Percentiles rank a stretch among this genome's conserved stretches.
These are phyloP conservation scores for Linnemannia zychae DNA, from an alignment of 192 early-diverging fungal species.

Conservation along the genomic window DNA sequence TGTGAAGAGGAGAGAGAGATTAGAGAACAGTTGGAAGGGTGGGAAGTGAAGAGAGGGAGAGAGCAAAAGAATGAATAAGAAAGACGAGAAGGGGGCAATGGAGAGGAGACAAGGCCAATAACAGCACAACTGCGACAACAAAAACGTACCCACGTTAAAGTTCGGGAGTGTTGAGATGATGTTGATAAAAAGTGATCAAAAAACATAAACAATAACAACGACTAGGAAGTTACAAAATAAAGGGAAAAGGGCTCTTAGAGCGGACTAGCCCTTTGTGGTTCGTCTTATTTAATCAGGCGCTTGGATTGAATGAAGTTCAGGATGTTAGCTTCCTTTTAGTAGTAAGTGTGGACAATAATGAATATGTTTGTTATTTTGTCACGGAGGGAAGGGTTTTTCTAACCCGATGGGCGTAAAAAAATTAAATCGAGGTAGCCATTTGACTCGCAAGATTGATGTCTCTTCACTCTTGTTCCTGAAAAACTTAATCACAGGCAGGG, in stretches of 20 bases:
- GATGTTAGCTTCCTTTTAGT: not conserved
- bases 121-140: not conserved
- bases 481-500: not conserved
- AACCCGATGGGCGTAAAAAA: constrained; percentile 3
- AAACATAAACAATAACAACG: not conserved
- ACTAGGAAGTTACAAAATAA: not conserved
- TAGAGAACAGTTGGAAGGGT: not conserved
- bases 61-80: not conserved
- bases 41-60: not conserved
- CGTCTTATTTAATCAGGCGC: not conserved
- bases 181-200: constrained; percentile 1
- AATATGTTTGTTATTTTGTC: not conserved
- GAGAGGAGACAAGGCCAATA: not conserved
- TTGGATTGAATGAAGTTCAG: not conserved
- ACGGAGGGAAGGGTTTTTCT: not conserved
- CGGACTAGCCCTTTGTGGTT: not conserved
- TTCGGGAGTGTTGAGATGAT: not conserved
- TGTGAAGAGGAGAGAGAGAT: not conserved
- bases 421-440: not conserved
- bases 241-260: not conserved
- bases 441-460: not conserved
- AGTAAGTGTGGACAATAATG: not conserved
- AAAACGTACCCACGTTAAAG: constrained; percentile 9
- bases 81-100: not conserved
- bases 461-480: not conserved